Conservation (phyloP, 2,329 filamentous ascomycete genomes). For the Incumbomyces lentus region DNA sequence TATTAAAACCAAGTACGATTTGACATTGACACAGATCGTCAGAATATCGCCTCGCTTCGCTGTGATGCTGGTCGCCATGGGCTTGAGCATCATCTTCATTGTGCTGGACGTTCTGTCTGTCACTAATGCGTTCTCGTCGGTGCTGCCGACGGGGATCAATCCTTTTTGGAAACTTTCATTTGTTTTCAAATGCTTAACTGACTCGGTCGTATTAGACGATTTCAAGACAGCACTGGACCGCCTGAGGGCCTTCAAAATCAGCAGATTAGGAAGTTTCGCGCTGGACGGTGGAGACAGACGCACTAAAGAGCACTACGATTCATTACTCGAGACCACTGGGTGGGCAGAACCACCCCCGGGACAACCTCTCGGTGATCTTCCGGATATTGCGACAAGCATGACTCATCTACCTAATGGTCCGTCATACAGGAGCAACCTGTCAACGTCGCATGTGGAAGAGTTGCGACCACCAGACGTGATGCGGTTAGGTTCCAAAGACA, state of each 20-base stretch:
- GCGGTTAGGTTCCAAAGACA: constrained; percentile 19
- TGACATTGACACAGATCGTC: constrained; percentile 47
- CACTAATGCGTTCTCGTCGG: constrained; percentile 35
- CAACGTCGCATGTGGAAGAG: constrained; percentile 11
- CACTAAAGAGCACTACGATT: constrained; percentile 15
- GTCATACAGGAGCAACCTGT: constrained; percentile 10
- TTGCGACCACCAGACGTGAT: constrained; percentile 9
- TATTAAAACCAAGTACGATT: constrained; percentile 49
- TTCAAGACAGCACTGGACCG: constrained; percentile 45
- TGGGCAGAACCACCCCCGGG: constrained; percentile 14
- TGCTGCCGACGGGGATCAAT: constrained; percentile 47
- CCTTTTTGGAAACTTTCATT: constrained; percentile 53
- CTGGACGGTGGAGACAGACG: constrained; percentile 14
- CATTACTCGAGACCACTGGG: constrained; percentile 13
- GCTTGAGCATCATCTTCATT: constrained; percentile 50
- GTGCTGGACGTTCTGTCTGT: constrained; percentile 52
- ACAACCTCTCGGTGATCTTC: constrained; percentile 8
- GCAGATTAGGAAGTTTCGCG: constrained; percentile 20
- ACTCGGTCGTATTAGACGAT: constrained; percentile 50
- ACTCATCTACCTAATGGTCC: constrained; percentile 7
- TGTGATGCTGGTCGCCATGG: constrained; percentile 51
- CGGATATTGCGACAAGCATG: constrained; percentile 9
- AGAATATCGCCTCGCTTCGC: constrained; percentile 54
- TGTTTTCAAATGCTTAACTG: constrained; percentile 51
- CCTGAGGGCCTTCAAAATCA: constrained; percentile 21